Conservation (phyloP, 1,284 basidiomycete species). For the Moesziomyces antarcticus region DNA sequence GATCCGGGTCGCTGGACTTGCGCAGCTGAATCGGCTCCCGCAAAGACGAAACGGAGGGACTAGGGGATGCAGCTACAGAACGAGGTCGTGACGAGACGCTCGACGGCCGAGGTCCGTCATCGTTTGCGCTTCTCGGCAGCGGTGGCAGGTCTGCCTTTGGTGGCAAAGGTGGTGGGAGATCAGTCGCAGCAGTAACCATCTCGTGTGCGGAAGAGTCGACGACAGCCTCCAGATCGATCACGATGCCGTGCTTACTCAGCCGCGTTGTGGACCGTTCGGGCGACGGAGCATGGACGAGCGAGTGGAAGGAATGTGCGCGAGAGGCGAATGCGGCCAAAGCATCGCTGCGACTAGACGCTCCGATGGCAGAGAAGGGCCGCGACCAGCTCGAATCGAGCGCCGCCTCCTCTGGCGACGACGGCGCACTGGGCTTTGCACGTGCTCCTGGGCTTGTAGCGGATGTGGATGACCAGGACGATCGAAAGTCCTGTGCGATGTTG, state of each 20-base stretch:
- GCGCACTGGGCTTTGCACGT: slow-evolving; percentile 17
- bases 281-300: background rate
- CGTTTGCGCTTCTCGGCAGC: background rate
- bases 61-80: background rate
- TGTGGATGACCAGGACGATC: slow-evolving; percentile 18
- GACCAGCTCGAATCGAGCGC: slow-evolving; percentile 7
- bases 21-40: slow-evolving; percentile 1
- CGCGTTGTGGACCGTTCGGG: background rate
- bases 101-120: too few species aligned
- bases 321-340: background rate
- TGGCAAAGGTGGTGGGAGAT: background rate
- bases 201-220: background rate
- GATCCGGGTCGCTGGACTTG: slow-evolving; percentile 1
- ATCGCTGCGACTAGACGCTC: background rate
- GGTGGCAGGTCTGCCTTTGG: slow-evolving; percentile 1
- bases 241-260: background rate
- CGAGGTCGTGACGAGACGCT: background rate
- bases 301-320: slow-evolving; percentile 3
- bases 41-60: background rate
- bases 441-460: background rate
- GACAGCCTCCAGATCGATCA: slow-evolving; percentile 20
- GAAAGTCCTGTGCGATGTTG: slow-evolving; percentile 9
- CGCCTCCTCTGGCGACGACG: slow-evolving; percentile 12
- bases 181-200: too few species aligned
- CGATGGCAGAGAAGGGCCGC: slow-evolving; percentile 8